A percentile compares a stretch with the other conserved stretches of the same genome.
phyloP scores from a whole-genome alignment of 768 basidiomycete genomes.

The Pseudohyphozyma bogoriensis region DNA sequence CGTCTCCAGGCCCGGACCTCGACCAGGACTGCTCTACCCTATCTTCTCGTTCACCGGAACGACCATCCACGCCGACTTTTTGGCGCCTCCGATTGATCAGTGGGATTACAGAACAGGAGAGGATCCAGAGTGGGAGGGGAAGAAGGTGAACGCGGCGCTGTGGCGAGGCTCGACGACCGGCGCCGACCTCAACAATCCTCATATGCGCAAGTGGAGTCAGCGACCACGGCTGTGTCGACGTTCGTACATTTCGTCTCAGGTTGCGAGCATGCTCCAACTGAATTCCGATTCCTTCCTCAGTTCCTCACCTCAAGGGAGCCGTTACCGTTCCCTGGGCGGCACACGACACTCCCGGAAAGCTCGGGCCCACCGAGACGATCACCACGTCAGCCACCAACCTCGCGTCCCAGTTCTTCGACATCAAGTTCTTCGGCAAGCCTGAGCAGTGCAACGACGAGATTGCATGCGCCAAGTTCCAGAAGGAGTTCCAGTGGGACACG shows the following conservation, averaged over 20 bases:
- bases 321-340: conserved; percentile 9
- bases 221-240: conserved; percentile 24
- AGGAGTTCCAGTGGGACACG: conserved; percentile 36
- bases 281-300: neutral
- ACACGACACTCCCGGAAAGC: neutral
- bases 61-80: conserved; percentile 72
- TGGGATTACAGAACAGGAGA: conserved; percentile 47
- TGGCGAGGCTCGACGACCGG: conserved; percentile 96
- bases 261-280: neutral
- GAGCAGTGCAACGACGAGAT: conserved; percentile 10
- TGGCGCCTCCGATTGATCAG: conserved; percentile 93
- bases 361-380: conserved; percentile 3
- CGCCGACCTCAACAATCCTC: conserved; percentile 37
- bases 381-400: conserved; percentile 2
- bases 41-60: conserved; percentile 84
- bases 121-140: conserved; percentile 74
- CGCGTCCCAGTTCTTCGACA: conserved; percentile 12
- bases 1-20: conserved; percentile 27
- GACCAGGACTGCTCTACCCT: conserved; percentile 26
- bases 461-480: conserved; percentile 10
- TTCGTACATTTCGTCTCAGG: neutral
- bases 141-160: conserved; percentile 63
- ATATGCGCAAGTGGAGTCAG: conserved; percentile 31
- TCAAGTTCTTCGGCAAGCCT: conserved; percentile 17
- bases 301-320: conserved; percentile 13